phyloP scores from a whole-genome alignment of 352 stramenopile species.

The Pythium dissotocum region DNA sequence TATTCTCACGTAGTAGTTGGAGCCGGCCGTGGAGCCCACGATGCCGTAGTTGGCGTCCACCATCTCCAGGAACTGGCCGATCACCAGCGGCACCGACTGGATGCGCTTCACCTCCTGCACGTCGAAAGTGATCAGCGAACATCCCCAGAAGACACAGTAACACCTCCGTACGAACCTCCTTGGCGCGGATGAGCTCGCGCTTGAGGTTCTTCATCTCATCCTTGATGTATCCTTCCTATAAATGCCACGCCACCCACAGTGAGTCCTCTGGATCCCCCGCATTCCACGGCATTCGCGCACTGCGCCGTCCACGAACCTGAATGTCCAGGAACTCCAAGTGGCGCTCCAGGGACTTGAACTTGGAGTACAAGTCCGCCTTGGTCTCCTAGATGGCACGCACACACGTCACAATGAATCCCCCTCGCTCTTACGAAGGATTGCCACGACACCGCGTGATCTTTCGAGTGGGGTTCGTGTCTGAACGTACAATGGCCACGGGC shows the following conservation, averaged over 20 bases:
- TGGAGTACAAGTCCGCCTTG: constrained; percentile 48
- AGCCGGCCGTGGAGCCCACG: constrained; percentile 96
- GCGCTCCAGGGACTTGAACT: constrained; percentile 48
- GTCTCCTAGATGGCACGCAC: constrained; percentile 22
- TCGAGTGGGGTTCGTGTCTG: not conserved
- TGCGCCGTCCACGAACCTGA: constrained; percentile 36
- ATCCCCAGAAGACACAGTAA: not conserved
- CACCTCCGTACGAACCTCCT: constrained; percentile 72
- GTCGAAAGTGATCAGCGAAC: not conserved
- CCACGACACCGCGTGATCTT: not conserved
- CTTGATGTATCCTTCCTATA: constrained; percentile 99
- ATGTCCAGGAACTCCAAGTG: constrained; percentile 73
- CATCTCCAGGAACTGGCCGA: constrained; percentile 99
- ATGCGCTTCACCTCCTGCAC: constrained; percentile 96
- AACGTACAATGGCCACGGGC: constrained; percentile 34
- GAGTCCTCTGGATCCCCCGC: not conserved
- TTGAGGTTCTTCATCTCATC: constrained; percentile 99
- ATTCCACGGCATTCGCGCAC: not conserved
- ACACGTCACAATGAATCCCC: not conserved
- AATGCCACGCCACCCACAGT: not conserved
- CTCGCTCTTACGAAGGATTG: not conserved
- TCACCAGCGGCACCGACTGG: constrained; percentile 99
- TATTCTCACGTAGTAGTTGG: constrained; percentile 99
- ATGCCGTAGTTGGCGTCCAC: constrained; percentile 99
- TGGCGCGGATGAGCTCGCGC: constrained; percentile 98